Evolutionary conservation across 1,139 yeast species (phyloP).

Genomic region (Starmera stellimalicola): DNA sequence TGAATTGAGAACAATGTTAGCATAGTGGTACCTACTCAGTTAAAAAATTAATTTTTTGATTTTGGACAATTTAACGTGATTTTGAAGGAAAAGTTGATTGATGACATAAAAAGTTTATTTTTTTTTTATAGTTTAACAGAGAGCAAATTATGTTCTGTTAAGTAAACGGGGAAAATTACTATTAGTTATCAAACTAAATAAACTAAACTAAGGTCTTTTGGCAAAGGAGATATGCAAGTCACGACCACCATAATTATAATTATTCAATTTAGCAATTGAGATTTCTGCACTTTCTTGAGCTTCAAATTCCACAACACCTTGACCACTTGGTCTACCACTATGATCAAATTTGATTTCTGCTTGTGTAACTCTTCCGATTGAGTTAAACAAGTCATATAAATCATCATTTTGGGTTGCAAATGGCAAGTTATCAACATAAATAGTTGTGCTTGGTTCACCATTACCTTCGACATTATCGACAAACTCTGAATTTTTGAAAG

Average conservation of each 20-base stretch:
- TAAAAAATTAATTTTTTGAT: too few species aligned
- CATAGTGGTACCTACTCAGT: too few species aligned
- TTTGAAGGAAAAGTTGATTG: neutral
- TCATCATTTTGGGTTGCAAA: conserved; percentile 83
- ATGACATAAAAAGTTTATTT: neutral
- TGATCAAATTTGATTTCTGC: conserved; percentile 71
- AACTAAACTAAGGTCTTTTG: neutral
- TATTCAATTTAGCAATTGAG: conserved; percentile 67
- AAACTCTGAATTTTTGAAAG: conserved; percentile 34
- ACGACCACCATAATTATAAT: conserved; percentile 80
- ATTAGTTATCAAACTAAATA: too few species aligned
- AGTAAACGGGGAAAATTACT: too few species aligned
- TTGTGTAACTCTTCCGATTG: conserved; percentile 64
- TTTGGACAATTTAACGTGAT: too few species aligned
- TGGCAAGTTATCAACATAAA: conserved; percentile 75
- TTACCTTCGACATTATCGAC: conserved; percentile 54
- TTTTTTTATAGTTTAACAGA: neutral
- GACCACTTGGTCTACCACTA: conserved; percentile 68
- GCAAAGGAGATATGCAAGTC: conserved; percentile 60
- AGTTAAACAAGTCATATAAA: conserved; percentile 75
- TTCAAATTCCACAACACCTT: conserved; percentile 76
- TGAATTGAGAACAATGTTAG: neutral
- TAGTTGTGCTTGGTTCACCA: conserved; percentile 57
- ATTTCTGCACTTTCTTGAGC: conserved; percentile 59
- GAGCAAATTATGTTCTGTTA: too few species aligned